Percentiles rank a stretch among this genome's conserved stretches.
Evolutionary conservation across 352 stramenopile species (phyloP).

Genomic region (Phytopythium aichiense): DNA sequence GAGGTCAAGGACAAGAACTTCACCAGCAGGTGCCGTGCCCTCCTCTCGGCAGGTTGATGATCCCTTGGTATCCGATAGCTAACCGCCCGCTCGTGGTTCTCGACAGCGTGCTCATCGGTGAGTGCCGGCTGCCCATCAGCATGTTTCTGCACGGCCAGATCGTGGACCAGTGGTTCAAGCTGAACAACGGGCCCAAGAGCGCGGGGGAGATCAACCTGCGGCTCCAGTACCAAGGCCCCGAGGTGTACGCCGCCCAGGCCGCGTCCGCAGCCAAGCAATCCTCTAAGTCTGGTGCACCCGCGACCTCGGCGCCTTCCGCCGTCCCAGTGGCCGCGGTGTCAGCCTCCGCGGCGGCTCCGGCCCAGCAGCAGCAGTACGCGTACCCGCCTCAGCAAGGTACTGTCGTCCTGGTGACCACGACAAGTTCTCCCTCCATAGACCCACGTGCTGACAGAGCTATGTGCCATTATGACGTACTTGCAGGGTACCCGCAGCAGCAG

Average conservation of each 20-base stretch:
- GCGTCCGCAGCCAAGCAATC: slow-evolving; percentile 15
- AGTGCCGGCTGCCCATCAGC: slow-evolving; percentile 61
- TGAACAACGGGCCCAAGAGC: slow-evolving; percentile 58
- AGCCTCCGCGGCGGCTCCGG: neutral
- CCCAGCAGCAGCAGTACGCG: slow-evolving; percentile 10
- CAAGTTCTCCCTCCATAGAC: no score
- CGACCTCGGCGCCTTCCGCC: neutral
- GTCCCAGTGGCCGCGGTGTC: neutral
- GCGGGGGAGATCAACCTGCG: slow-evolving; percentile 82
- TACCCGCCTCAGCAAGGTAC: slow-evolving; percentile 9
- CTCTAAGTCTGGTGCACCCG: slow-evolving; percentile 4
- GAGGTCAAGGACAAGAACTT: slow-evolving; percentile 87
- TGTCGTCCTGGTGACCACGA: neutral
- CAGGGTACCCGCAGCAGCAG: slow-evolving; percentile 11
- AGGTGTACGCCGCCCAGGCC: slow-evolving; percentile 11
- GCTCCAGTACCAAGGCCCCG: slow-evolving; percentile 53
- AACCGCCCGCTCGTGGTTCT: neutral
- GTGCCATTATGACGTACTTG: neutral
- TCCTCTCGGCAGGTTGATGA: neutral
- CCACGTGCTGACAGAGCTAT: neutral
- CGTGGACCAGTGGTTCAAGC: slow-evolving; percentile 76
- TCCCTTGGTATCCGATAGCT: neutral
- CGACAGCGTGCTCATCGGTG: slow-evolving; percentile 66
- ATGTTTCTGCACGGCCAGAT: slow-evolving; percentile 68
- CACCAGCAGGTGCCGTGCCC: slow-evolving; percentile 31